Base-by-base conservation (phyloP, 2,329 filamentous ascomycete genomes). In the Chaetomiaceae sp. region DNA sequence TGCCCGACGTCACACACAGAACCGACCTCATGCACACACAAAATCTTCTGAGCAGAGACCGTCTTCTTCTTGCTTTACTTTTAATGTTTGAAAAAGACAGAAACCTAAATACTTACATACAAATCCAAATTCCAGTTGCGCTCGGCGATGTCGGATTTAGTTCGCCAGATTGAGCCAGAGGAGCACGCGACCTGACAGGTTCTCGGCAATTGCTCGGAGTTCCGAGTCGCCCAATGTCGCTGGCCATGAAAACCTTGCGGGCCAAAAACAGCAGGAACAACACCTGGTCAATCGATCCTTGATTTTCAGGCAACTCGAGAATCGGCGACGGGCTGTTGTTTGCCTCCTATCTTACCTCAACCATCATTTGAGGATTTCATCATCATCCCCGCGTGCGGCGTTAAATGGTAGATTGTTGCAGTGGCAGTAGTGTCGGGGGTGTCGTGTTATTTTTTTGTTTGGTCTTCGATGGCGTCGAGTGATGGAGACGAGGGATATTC, bases 131-230 rank as follows among this genome's bases (percentile, higher is more conserved):
- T n/a, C n/a, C 25, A 27, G 3, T 27, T 27, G 25, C 10, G 25
- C 25, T 27, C 25, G 25, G 25, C 25, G 25, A 27, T 53, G 33
- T 48, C 50, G 50, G 50, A 44, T 30, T 51, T 48, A 50, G 16
- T 7, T 37, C 6, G 6, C 25, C 25, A 27, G 25, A 6, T 10
- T 27, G 25, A 27, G 25, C 3, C 25, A 27, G 25, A 6, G 6
- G 6, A 27, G 10, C 25, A 6, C 25, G 25, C 25, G 25, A 7
- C 25, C 25, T 27, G 25, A 27, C 25, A 27, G 3, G 13, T 10
- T 9, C 34, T 55, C 53, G 53, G 53, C 49, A 7, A 41, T 47
- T 51, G 13, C 49, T 55, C 53, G 53, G 53, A 52, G 34, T 21
- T 52, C 53, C 53, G 53, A 55, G n/a, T 1, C 42, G 10, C 30